phyloP scores from a whole-genome alignment of 2,329 filamentous ascomycete genomes.

The Ceratocystis papillata region DNA sequence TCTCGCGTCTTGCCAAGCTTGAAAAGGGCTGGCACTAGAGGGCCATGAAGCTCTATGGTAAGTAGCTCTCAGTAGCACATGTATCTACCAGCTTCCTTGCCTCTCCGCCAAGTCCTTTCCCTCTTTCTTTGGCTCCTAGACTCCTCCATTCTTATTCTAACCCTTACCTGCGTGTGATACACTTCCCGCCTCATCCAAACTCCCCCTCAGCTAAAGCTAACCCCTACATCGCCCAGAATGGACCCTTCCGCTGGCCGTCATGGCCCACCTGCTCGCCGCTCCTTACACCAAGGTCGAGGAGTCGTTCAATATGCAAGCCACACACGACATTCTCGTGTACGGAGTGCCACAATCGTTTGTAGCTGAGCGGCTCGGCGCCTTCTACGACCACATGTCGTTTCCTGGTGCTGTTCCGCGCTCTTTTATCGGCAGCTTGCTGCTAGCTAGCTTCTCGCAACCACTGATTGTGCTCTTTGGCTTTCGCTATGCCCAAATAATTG shows the following conservation, averaged over 20 bases:
- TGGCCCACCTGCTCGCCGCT: slow-evolving; percentile 59
- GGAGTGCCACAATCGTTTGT: slow-evolving; percentile 55
- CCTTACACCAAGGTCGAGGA: slow-evolving; percentile 98
- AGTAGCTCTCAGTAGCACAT: not conserved
- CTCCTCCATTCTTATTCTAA: no score
- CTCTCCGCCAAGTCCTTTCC: not conserved
- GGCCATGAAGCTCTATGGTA: slow-evolving; percentile 22
- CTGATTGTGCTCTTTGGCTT: slow-evolving; percentile 51
- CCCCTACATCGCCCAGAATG: slow-evolving; percentile 31
- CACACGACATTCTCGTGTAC: slow-evolving; percentile 77
- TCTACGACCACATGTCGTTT: slow-evolving; percentile 85
- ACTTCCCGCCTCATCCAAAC: slow-evolving; percentile 25
- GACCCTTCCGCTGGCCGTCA: slow-evolving; percentile 51
- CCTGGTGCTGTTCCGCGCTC: slow-evolving; percentile 85
- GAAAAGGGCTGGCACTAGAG: not conserved
- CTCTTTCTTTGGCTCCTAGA: not conserved
- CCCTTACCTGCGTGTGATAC: slow-evolving; percentile 24
- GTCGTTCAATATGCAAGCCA: slow-evolving; percentile 92
- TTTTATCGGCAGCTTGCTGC: slow-evolving; percentile 68
- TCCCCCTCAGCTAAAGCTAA: slow-evolving; percentile 16
- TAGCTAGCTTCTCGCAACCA: slow-evolving; percentile 63
- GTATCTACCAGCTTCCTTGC: no score
- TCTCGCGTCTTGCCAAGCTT: not conserved
- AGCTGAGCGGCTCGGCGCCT: slow-evolving; percentile 40
- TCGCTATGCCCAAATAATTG: slow-evolving; percentile 48